Evolutionary conservation across 208 protist genomes (phyloP), one percentile per base, ranked within the genome.

Genomic region (Acanthamoeba divionensis): DNA sequence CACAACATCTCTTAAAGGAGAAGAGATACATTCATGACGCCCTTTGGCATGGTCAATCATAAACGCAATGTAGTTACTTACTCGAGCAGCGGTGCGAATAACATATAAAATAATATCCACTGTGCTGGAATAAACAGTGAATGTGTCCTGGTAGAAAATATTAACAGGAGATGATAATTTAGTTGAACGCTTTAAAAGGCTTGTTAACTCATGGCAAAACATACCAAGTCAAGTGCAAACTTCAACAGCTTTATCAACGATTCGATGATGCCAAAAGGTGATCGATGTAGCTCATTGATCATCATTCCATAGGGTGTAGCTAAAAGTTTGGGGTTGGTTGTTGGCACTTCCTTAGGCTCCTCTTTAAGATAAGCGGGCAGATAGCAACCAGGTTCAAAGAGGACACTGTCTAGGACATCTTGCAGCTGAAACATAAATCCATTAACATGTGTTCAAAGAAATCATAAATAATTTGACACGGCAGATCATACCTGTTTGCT

Each of bases 331-430:
- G 95, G 92, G 54, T 93, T 93, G 36, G 95, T 96, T 29, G 97
- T 95, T 73, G 89, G 96, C 75, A 96, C 75, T 21, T 85, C 89
- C 71, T 47, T 92, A 33, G 47, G 93, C 65, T 90, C 90, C 8
- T 91, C 75, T 2, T 67, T 67, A 24, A 66, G 52, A 10, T 29
- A 26, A 21, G 48, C 12, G 21, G 92, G 91, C 65, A 96, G 92
- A 88, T 95, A 97, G 24, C 91, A 88, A 10, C 94, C 96, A 12
- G 97, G 97, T 91, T 98, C 97, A 75, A 98, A 98, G 52, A 98
- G 79, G 4, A 96, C 94, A 15, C 95, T 93, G 29, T 97, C 96
- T 44, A 98, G 92, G 38, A 98, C 82, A n/a, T 91, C 71, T 75
- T 93, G 94, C 92, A 96, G 91, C 85, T 90, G 57, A 26, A 65